Conservation (phyloP, 352 stramenopile species). For the Peronospora destructor region DNA sequence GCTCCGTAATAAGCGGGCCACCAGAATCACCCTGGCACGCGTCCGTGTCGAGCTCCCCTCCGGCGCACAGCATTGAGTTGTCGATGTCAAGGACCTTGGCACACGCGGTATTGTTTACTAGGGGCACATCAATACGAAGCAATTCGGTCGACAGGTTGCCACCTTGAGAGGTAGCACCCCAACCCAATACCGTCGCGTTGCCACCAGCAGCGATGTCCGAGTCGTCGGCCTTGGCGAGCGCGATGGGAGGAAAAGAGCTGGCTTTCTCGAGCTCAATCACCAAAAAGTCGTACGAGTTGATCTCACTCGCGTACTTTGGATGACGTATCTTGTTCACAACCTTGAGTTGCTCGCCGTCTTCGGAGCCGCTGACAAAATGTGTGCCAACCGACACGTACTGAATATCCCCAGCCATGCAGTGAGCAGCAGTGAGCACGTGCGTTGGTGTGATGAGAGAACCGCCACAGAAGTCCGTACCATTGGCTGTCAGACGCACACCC, state of each 20-base stretch:
- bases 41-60: conserved; percentile 36
- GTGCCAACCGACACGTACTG: conserved; percentile 50
- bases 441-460: conserved; percentile 58
- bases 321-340: conserved; percentile 43
- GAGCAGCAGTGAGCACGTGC: conserved; percentile 54
- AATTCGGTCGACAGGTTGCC: conserved; percentile 27
- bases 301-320: conserved; percentile 36
- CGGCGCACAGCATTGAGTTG: conserved; percentile 55
- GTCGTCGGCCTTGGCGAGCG: conserved; percentile 25
- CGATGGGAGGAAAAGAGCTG: conserved; percentile 33
- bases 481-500: conserved; percentile 30
- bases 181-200: conserved; percentile 42
- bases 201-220: conserved; percentile 18
- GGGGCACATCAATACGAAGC: conserved; percentile 34
- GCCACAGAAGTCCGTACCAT: conserved; percentile 41
- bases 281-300: conserved; percentile 48
- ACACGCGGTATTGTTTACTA: conserved; percentile 45
- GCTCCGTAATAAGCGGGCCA: conserved; percentile 24
- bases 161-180: conserved; percentile 23
- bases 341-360: conserved; percentile 41
- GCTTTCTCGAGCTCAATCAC: conserved; percentile 42
- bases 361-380: conserved; percentile 38
- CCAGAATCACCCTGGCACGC: conserved; percentile 61
- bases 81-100: conserved; percentile 27
- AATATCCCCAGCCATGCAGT: conserved; percentile 41